Evolutionary conservation across 2,329 filamentous ascomycete genomes (phyloP).

Genomic region (Fusarium protoensiforme): DNA sequence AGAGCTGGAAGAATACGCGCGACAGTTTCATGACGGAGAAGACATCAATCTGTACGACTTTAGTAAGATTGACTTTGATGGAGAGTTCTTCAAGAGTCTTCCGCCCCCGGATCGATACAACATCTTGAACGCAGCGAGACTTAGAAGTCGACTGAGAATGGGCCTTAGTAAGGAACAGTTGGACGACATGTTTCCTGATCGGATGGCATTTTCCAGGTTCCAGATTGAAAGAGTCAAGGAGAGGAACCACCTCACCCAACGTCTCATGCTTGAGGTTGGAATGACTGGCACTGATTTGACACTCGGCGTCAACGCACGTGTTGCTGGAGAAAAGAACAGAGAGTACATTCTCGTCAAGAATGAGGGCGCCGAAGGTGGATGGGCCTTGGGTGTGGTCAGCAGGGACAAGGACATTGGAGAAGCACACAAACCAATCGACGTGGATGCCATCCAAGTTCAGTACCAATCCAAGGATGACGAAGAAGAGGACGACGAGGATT

Average conservation of each 20-base stretch:
- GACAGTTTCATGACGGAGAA: constrained; percentile 91
- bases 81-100: constrained; percentile 92
- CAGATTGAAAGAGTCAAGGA: constrained; percentile 95
- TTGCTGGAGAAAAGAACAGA: constrained; percentile 86
- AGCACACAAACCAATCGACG: constrained; percentile 89
- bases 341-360: constrained; percentile 98
- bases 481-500: constrained; percentile 79
- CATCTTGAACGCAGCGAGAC: constrained; percentile 91
- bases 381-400: constrained; percentile 93
- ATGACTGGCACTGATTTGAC: constrained; percentile 83
- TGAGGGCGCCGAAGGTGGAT: constrained; percentile 92
- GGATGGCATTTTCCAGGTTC: constrained; percentile 96
- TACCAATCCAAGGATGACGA: constrained; percentile 69
- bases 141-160: constrained; percentile 92
- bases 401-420: constrained; percentile 83
- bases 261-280: constrained; percentile 92
- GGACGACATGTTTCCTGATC: constrained; percentile 95
- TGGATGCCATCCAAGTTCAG: constrained; percentile 74
- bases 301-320: constrained; percentile 71
- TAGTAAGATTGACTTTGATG: constrained; percentile 97
- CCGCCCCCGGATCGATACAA: constrained; percentile 94
- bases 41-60: constrained; percentile 95
- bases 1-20: constrained; percentile 92
- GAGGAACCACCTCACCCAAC: constrained; percentile 92
- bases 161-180: constrained; percentile 96